Evolutionary conservation across 768 basidiomycete species (phyloP).

Genomic region (Suillus spraguei): DNA sequence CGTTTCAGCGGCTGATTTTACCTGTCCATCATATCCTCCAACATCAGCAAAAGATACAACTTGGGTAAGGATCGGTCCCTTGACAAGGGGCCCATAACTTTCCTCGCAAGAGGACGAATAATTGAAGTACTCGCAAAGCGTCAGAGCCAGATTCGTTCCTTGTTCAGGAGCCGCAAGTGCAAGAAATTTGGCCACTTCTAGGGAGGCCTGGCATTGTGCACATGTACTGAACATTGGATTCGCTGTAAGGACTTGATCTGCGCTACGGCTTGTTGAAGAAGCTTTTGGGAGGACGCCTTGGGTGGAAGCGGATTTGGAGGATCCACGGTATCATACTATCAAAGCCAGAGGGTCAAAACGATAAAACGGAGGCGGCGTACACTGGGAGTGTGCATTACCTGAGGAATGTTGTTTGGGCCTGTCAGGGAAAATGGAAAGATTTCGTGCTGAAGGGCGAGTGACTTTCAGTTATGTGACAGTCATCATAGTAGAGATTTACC

Average conservation of each 20-base stretch:
- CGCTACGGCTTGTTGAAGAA: slow-evolving; percentile 54
- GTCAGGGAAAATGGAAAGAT: slow-evolving; percentile 65
- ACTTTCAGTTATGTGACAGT: slow-evolving; percentile 6
- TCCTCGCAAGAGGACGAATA: slow-evolving; percentile 53
- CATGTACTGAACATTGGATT: slow-evolving; percentile 63
- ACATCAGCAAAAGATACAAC: slow-evolving; percentile 72
- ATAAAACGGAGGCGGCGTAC: background rate
- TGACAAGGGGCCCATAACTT: slow-evolving; percentile 46
- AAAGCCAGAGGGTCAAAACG: background rate
- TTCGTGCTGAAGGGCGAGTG: slow-evolving; percentile 44
- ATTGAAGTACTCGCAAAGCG: slow-evolving; percentile 62
- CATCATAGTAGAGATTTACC: slow-evolving; percentile 34
- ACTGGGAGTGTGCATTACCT: slow-evolving; percentile 28
- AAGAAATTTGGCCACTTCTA: slow-evolving; percentile 68
- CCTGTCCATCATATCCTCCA: slow-evolving; percentile 75
- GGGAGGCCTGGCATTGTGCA: slow-evolving; percentile 57
- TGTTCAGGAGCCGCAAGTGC: slow-evolving; percentile 62
- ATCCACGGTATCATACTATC: slow-evolving; percentile 58
- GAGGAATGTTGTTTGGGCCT: slow-evolving; percentile 59
- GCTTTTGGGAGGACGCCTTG: slow-evolving; percentile 43
- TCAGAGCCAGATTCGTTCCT: slow-evolving; percentile 57
- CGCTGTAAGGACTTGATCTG: slow-evolving; percentile 56
- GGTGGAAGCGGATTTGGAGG: slow-evolving; percentile 65
- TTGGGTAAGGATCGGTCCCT: slow-evolving; percentile 69
- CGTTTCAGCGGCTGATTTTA: slow-evolving; percentile 24